Conservation (phyloP, 768 basidiomycete genomes). For the Pleurotus sapidus region DNA sequence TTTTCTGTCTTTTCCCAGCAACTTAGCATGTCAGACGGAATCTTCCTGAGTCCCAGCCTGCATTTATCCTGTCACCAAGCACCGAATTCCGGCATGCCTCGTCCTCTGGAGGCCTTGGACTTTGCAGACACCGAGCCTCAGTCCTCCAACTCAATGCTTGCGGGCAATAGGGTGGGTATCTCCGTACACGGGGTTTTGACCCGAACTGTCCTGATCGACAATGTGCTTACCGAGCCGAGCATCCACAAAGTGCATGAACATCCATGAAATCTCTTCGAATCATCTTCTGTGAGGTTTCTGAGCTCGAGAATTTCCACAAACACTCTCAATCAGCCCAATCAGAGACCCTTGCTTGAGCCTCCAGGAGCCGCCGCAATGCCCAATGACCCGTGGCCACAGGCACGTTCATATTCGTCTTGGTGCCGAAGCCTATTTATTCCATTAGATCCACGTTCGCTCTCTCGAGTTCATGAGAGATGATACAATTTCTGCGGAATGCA, state of each 20-base stretch:
- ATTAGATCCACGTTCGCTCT: background rate
- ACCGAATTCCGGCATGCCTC: background rate
- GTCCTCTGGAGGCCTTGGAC: background rate
- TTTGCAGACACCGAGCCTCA: background rate
- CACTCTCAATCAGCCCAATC: background rate
- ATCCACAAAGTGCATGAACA: background rate
- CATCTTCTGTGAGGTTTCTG: background rate
- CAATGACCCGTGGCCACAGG: conserved; percentile 5
- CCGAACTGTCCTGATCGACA: background rate
- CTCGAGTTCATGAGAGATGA: background rate
- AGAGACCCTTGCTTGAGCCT: background rate
- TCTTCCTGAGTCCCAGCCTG: background rate
- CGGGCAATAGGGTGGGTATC: background rate
- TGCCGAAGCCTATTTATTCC: background rate
- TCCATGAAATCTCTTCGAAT: background rate
- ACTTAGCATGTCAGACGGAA: conserved; percentile 3
- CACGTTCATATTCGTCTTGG: background rate
- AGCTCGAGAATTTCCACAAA: background rate
- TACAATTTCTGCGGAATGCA: background rate
- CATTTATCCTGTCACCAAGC: conserved; percentile 2
- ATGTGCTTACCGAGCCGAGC: background rate
- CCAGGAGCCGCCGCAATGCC: background rate
- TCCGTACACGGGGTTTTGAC: background rate
- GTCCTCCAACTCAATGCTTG: background rate
- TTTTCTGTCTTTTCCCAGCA: background rate